Conservation (phyloP, 2,329 filamentous ascomycete genomes). For the Leptodontidium sp. region DNA sequence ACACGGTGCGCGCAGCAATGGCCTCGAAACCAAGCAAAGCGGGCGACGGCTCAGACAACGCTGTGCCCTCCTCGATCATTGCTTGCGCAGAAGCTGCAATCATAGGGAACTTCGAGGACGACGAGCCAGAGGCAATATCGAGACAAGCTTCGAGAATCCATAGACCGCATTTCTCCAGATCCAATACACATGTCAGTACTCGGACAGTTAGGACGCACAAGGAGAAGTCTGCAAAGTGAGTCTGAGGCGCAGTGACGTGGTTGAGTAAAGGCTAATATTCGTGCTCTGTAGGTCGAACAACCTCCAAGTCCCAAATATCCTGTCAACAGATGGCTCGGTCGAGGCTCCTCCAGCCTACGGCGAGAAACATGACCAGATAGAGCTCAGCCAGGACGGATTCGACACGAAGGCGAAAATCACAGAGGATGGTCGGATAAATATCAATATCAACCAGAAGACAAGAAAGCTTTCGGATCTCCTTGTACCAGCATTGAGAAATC, state of each 20-base stretch:
- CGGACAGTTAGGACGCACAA: slow-evolving; percentile 11
- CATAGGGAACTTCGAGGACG: slow-evolving; percentile 39
- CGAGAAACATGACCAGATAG: slow-evolving; percentile 61
- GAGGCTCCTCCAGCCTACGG: slow-evolving; percentile 64
- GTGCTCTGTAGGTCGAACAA: slow-evolving; percentile 28
- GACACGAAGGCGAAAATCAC: slow-evolving; percentile 67
- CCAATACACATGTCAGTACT: slow-evolving; percentile 22
- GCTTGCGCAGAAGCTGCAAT: slow-evolving; percentile 47
- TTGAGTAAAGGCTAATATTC: slow-evolving; percentile 19
- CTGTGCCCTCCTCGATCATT: slow-evolving; percentile 40
- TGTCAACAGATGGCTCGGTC: slow-evolving; percentile 24
- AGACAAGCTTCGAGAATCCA: slow-evolving; percentile 24
- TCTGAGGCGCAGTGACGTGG: not conserved
- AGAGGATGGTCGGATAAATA: slow-evolving; percentile 81
- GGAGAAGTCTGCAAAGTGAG: slow-evolving; percentile 25
- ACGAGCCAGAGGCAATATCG: slow-evolving; percentile 19
- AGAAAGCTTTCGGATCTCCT: slow-evolving; percentile 72
- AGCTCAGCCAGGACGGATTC: slow-evolving; percentile 69
- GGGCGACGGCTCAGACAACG: slow-evolving; percentile 23
- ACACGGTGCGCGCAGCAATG: slow-evolving; percentile 20
- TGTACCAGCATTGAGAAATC: slow-evolving; percentile 69
- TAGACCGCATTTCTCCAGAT: slow-evolving; percentile 29
- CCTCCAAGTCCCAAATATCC: slow-evolving; percentile 36
- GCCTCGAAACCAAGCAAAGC: slow-evolving; percentile 24
- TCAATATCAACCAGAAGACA: slow-evolving; percentile 78